A percentile compares a stretch with the other conserved stretches of the same genome.
Evolutionary conservation across 495 filamentous ascomycete genomes (phyloP).

Genomic region (Parathielavia appendiculata): DNA sequence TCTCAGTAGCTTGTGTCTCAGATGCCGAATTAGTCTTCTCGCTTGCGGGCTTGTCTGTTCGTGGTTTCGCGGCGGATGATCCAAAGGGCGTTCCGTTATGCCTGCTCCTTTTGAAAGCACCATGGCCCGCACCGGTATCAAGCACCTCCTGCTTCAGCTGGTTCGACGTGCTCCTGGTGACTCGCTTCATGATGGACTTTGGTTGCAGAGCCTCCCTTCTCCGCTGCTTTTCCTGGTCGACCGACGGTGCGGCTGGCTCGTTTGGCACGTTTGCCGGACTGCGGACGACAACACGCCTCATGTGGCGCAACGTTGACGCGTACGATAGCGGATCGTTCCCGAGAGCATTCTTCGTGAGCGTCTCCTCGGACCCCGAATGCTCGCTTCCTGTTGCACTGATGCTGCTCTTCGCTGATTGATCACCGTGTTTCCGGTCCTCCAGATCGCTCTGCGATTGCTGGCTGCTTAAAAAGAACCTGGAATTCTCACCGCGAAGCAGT

Average conservation of each 20-base stretch:
- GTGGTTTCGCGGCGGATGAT: background rate
- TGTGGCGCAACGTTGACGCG: constrained; percentile 8
- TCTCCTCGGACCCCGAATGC: too few species aligned
- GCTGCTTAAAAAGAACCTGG: background rate
- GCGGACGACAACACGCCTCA: constrained; percentile 37
- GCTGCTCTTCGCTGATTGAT: background rate
- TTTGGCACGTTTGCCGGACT: constrained; percentile 31
- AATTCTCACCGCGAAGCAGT: background rate
- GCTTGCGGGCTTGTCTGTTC: background rate
- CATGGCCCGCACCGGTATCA: background rate
- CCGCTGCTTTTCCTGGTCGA: constrained; percentile 37
- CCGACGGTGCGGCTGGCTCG: constrained; percentile 27
- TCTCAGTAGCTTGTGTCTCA: background rate
- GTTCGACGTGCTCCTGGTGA: constrained; percentile 14
- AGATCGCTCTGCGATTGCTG: background rate
- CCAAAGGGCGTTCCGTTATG: background rate
- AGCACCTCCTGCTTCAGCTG: constrained; percentile 2
- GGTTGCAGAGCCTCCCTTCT: constrained; percentile 30
- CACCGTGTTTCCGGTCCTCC: background rate
- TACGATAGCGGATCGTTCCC: background rate
- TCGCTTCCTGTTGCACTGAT: background rate
- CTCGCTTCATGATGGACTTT: constrained; percentile 40
- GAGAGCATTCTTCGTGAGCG: background rate
- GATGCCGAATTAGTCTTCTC: background rate
- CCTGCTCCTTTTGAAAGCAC: constrained; percentile 8